Base-by-base conservation (phyloP, 2,329 filamentous ascomycete species). In the Didymella pomorum region DNA sequence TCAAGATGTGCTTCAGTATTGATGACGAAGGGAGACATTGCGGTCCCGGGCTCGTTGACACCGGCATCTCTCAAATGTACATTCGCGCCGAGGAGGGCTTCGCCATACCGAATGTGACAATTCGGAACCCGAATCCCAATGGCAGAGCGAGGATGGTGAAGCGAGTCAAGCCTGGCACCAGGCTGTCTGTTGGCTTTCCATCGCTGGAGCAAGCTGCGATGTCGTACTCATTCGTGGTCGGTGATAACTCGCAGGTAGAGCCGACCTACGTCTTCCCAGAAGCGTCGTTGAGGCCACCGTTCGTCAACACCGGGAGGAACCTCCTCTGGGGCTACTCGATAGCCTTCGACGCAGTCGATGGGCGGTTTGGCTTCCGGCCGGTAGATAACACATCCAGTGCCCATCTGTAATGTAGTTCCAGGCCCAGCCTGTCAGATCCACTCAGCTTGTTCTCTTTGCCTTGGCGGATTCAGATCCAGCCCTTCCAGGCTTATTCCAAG, bases 1-100 rank as follows among this genome's bases (percentile, higher is more conserved):
- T 65, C 26, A 61, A 62, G 12, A 71, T 72, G 71, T 69, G 67
- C 52, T 73, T 76, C 46, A 66, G 65, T 29, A 44, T 73, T 25
- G 64, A 75, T 25, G 68, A 61, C 26, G 44, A 58, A 20, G 58
- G 52, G 18, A 54, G 41, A 4, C 69, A 66, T 45, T 69, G 66
- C 43, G 74, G 74, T 14, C 56, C 63, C 44, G 69, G 65, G 8
- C 67, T 76, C 4, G 62, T 76, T 21, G 74, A 76, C 45, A 75
- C 72, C 3, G 73, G 73, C 9, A 71, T 76, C 48, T 41, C 66
- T 4, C 72, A 76, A 21, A 76, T 76, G 74, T 76, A 76, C 39
- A 67, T 75, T 42, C 62, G 72, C 37, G 65, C 72, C 16, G 70
- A 70, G 4, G 65, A 66, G 14, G 66, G 65, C 10, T 60, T 68